phyloP scores from a whole-genome alignment of 1,284 basidiomycete genomes.

The Moniliophthora roreri region DNA sequence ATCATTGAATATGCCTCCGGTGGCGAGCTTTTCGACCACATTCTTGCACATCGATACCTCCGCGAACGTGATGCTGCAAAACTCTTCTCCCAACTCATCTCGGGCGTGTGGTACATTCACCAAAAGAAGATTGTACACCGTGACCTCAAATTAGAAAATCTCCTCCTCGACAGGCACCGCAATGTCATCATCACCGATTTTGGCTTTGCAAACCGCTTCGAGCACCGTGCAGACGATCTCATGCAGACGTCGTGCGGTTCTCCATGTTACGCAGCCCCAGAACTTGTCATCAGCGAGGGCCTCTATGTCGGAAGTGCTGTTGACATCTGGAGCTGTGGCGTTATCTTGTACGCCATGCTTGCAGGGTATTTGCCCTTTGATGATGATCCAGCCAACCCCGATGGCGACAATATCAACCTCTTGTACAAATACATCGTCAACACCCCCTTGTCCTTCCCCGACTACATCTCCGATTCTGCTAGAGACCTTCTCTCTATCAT shows the following conservation, averaged over 20 bases:
- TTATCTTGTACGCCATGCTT: constrained; percentile 99
- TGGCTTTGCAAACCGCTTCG: constrained; percentile 97
- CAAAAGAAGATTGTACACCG: constrained; percentile 99
- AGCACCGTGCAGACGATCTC: constrained; percentile 87
- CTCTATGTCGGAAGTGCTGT: constrained; percentile 98
- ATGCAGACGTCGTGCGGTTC: constrained; percentile 99
- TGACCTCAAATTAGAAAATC: constrained; percentile 98
- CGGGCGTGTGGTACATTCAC: constrained; percentile 98
- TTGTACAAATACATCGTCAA: constrained; percentile 99
- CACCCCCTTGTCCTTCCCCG: constrained; percentile 92
- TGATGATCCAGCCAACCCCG: constrained; percentile 98
- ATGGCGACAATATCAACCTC: constrained; percentile 99
- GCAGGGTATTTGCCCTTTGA: constrained; percentile 99
- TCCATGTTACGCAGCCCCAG: constrained; percentile 98
- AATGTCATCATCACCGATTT: constrained; percentile 99
- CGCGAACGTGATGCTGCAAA: constrained; percentile 94
- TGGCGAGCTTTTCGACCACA: constrained; percentile 98
- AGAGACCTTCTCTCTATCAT: constrained; percentile 62
- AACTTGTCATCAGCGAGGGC: constrained; percentile 98
- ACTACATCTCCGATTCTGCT: constrained; percentile 84
- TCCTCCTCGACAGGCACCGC: constrained; percentile 94
- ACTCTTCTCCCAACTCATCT: constrained; percentile 97
- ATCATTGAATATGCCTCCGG: constrained; percentile 98
- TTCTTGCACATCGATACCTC: constrained; percentile 96
- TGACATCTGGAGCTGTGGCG: constrained; percentile 99